Conservation (phyloP, 805 yeast species). For the Candida fluviatilis region DNA sequence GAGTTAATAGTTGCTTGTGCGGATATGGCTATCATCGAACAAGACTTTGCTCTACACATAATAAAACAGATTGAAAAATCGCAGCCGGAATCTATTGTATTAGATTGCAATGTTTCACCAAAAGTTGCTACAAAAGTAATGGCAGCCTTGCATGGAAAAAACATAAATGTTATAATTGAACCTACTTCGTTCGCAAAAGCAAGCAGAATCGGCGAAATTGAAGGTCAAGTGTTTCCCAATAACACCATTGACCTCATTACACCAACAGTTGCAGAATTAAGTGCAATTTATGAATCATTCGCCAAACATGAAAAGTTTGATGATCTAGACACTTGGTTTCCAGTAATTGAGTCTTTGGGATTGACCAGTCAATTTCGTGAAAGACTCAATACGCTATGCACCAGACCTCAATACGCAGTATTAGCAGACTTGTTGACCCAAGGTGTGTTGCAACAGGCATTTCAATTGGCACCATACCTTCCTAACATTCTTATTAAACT, state of each 20-base stretch:
- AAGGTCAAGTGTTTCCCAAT: conserved; percentile 47
- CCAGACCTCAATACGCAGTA: conserved; percentile 15
- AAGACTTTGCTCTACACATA: conserved; percentile 39
- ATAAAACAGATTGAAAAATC: conserved; percentile 32
- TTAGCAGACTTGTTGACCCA: conserved; percentile 22
- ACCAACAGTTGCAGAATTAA: conserved; percentile 67
- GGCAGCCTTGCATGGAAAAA: conserved; percentile 1
- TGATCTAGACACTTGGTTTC: conserved; percentile 70
- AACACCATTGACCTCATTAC: conserved; percentile 47
- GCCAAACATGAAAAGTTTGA: conserved; percentile 32
- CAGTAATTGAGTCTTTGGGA: conserved; percentile 58
- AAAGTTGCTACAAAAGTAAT: conserved; percentile 37
- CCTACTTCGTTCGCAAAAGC: conserved; percentile 77
- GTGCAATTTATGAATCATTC: conserved; percentile 50
- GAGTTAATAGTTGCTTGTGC: conserved; percentile 73
- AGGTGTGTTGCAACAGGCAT: conserved; percentile 62
- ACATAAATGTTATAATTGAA: conserved; percentile 49
- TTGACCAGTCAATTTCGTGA: conserved; percentile 44
- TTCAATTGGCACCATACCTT: conserved; percentile 70
- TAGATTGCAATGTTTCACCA: conserved; percentile 66
- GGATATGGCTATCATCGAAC: conserved; percentile 72
- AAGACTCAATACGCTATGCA: conserved; percentile 33
- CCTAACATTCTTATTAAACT: conserved; percentile 65
- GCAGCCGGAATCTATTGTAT: conserved; percentile 47
- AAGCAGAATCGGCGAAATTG: conserved; percentile 35